These are phyloP conservation scores for Plenodomus lindquistii DNA, from an alignment of 2,329 filamentous ascomycete species.

Conservation along the genomic window DNA sequence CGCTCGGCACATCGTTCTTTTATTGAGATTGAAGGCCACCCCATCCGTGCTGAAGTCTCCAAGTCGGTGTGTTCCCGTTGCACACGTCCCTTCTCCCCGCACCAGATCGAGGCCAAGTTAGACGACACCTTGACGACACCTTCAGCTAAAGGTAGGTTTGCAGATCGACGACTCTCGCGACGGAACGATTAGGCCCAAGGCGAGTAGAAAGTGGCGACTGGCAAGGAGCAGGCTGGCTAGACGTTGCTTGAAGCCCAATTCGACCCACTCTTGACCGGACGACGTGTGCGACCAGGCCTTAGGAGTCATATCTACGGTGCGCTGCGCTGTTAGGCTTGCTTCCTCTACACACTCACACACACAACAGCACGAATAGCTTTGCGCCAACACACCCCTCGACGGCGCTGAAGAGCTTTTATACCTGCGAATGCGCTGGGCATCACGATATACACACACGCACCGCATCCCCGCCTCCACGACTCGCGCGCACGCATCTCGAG, in stretches of 20 bases:
- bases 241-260: slow-evolving; percentile 16
- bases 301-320: not conserved
- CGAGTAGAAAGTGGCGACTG: not conserved
- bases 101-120: no score
- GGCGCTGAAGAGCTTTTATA: not conserved
- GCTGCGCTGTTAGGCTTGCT: slow-evolving; percentile 1
- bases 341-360: not conserved
- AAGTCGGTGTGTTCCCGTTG: slow-evolving; percentile 3
- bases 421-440: slow-evolving; percentile 21
- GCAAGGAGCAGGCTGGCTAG: not conserved
- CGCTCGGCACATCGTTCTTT: slow-evolving; percentile 18
- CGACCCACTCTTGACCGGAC: slow-evolving; percentile 16
- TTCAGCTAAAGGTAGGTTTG: not conserved
- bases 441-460: slow-evolving; percentile 16
- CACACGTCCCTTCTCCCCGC: slow-evolving; percentile 4
- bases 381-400: slow-evolving; percentile 1
- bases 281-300: slow-evolving; percentile 6
- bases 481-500: slow-evolving; percentile 7
- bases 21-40: not conserved
- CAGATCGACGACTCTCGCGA: not conserved
- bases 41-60: not conserved
- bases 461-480: slow-evolving; percentile 16
- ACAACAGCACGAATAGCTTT: slow-evolving; percentile 4
- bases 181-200: slow-evolving; percentile 4
- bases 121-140: no score